Base-by-base conservation (phyloP, 768 basidiomycete genomes). In the Leccinum longicurvipes region DNA sequence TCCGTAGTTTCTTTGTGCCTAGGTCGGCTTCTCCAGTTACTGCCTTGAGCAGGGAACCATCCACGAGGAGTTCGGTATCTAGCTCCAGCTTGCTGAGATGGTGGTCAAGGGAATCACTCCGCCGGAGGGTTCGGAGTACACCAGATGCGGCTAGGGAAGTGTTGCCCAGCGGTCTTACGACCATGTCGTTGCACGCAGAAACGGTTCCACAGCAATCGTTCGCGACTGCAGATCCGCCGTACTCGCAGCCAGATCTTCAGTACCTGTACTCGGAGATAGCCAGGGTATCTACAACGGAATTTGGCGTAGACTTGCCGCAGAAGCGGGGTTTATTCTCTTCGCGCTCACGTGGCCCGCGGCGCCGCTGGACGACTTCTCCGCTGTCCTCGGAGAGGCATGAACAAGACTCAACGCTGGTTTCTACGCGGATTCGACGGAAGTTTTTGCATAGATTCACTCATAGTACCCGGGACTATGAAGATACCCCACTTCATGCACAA, bases 1-100 rank as follows among this genome's bases (percentile, higher is more conserved):
- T 88, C 54, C 80, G 77, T 61, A 82, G 76, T 19, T 74, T 89
- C 51, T 86, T 89, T 61, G 70, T 75, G 25, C 73, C 81, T 50
- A 80, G 78, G 1, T 69, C 81, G 5, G 55, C 64, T 14, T 77
- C 81, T 15, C 74, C 81, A 6, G 63, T 71, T 45, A 59, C 70
- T 31, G 60, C 70, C 6, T 56, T 74, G 58, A 64, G 61, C 47
- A 66, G 65, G 9, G 64, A 63, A 25, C 49, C 63, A 23, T 73
- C 71, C 31, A 54, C 62, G 14, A 62, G 62, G 41, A 63, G 66
- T 54, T 67, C 60, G 48, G 71, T 59, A 50, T 67, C 69, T 24
- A 64, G 59, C 56, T 66, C 69, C 14, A 66, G 71, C 60, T 63
- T 73, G 58, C 64, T 79, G 54, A 77, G 63, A 60, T 80, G 81